phyloP scores from a whole-genome alignment of 139 green algal genomes.

The Volvox reticuliferus region DNA sequence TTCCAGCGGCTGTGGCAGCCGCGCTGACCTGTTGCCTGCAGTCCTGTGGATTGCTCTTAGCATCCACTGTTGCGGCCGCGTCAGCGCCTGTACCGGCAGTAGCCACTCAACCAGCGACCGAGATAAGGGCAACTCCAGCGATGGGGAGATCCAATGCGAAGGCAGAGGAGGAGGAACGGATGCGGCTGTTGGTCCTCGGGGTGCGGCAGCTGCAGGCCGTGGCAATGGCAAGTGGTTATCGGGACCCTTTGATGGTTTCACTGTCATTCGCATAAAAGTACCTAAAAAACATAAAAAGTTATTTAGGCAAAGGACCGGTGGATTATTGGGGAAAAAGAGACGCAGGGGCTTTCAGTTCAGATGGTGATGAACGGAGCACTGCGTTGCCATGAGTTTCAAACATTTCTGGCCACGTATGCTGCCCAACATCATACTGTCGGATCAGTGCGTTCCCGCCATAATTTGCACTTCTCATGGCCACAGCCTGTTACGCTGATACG shows the following conservation, averaged over 20 bases:
- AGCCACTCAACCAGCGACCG: neutral
- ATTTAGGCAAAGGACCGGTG: neutral
- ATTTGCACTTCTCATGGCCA: too few relatives aligned
- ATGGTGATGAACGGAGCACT: neutral
- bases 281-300: neutral
- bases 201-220: neutral
- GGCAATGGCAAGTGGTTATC: neutral
- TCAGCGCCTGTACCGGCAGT: neutral
- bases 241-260: too few relatives aligned
- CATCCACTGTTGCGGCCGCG: too few relatives aligned
- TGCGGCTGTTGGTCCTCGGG: neutral
- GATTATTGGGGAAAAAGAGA: neutral
- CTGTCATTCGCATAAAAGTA: neutral
- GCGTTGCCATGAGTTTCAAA: neutral
- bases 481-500: too few relatives aligned
- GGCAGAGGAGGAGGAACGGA: neutral
- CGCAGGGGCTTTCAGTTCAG: neutral
- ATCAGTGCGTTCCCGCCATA: too few relatives aligned
- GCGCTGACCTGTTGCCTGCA: neutral
- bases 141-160: neutral
- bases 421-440: too few relatives aligned
- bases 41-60: neutral
- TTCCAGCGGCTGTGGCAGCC: neutral
- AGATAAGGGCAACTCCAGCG: neutral
- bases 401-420: too few relatives aligned